phyloP scores from a whole-genome alignment of 768 basidiomycete genomes.

The Tulasnella sp. region DNA sequence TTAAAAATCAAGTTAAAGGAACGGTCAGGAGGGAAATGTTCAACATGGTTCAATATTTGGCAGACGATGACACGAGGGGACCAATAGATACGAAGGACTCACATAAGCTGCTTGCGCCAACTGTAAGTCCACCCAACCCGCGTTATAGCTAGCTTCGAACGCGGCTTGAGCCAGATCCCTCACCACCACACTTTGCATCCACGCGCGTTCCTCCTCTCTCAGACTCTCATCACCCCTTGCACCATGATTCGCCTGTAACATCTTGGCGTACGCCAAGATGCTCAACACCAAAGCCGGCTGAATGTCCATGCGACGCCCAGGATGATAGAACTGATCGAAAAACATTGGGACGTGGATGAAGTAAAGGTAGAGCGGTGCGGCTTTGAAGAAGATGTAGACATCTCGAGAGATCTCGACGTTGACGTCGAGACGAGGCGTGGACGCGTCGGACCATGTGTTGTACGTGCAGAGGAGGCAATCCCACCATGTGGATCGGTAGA shows the following conservation, averaged over 20 bases:
- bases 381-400: constrained; percentile 9
- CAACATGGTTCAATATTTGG: not conserved
- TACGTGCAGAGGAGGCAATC: constrained; percentile 9
- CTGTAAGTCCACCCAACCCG: constrained; percentile 11
- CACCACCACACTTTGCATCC: constrained; percentile 2
- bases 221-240: not conserved
- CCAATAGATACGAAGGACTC: too few species aligned
- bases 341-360: constrained; percentile 18
- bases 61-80: too few species aligned
- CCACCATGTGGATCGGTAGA: constrained; percentile 17
- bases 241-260: constrained; percentile 5
- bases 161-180: constrained; percentile 15
- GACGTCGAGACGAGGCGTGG: not conserved
- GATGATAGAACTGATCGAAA: constrained; percentile 11
- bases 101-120: constrained; percentile 17
- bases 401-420: not conserved
- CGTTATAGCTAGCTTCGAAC: constrained; percentile 13
- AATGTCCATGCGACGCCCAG: constrained; percentile 5
- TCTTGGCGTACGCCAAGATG: constrained; percentile 12
- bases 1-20: too few species aligned
- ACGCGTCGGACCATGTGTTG: not conserved
- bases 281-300: constrained; percentile 13
- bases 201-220: not conserved
- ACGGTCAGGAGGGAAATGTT: too few species aligned
- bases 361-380: constrained; percentile 8